These are phyloP conservation scores for Lyophyllum atratum DNA, from an alignment of 768 basidiomycete species.

Conservation along the genomic window DNA sequence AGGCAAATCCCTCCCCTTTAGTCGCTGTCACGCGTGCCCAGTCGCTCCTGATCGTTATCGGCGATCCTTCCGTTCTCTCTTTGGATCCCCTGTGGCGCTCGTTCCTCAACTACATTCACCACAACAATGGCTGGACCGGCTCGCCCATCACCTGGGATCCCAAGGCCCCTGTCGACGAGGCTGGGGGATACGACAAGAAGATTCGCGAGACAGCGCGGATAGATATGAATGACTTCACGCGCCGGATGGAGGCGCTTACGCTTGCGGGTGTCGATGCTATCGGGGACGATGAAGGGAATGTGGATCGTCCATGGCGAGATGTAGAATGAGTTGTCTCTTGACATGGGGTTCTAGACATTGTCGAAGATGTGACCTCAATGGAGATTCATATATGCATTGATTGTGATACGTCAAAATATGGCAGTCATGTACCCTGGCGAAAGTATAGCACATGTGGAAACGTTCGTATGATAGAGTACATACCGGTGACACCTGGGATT, in stretches of 20 bases:
- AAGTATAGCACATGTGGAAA: too few species aligned
- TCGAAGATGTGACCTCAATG: too few species aligned
- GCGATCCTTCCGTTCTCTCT: conserved; percentile 57
- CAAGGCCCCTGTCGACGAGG: conserved; percentile 17
- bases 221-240: conserved; percentile 37
- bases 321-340: conserved; percentile 10
- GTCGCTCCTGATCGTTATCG: conserved; percentile 62
- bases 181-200: conserved; percentile 22
- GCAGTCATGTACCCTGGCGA: too few species aligned
- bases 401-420: too few species aligned
- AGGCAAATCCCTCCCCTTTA: conserved; percentile 25
- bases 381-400: too few species aligned
- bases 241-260: conserved; percentile 28
- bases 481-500: too few species aligned
- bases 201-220: conserved; percentile 23
- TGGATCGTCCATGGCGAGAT: conserved; percentile 24
- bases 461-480: too few species aligned
- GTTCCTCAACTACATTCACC: conserved; percentile 59
- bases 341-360: background rate
- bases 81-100: conserved; percentile 61
- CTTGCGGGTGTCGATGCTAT: conserved; percentile 17
- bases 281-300: conserved; percentile 14
- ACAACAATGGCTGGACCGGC: conserved; percentile 55
- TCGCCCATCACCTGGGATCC: conserved; percentile 37
- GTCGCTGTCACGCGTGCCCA: conserved; percentile 70